Evolutionary conservation across 2,329 filamentous ascomycete genomes (phyloP), one percentile per base, ranked within the genome.

Genomic region (Colletotrichum trifolii): DNA sequence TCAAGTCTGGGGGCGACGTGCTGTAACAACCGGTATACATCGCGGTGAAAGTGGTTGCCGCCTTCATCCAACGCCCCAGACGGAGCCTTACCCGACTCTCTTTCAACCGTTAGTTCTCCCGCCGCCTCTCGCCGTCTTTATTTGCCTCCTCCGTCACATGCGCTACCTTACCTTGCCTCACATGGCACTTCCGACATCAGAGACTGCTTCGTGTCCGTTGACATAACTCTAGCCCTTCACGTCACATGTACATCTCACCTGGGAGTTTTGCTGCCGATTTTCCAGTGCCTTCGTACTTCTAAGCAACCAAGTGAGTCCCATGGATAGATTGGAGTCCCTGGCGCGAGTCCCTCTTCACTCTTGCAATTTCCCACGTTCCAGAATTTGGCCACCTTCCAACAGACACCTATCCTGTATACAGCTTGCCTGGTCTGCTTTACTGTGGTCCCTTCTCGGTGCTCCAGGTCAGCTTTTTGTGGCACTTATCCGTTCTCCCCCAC

Each of bases 321-420:
- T 15, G 17, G 33, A 15, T 60, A 47, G 42, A 49, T 35, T 52
- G 47, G 47, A 25, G 39, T 62, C 38, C 52, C 17, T 17, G 40
- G 52, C 42, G 36, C 42, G 35, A 60, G 38, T 35, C 43, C 38
- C 13, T 40, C 49, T 54, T 38, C 56, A 15, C 13, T 25, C 25
- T 52, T 33, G 36, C 59, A 48, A 62, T 52, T 62, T 47, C n/a
- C 40, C 38, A 40, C 33, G 47, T 12, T 46, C 47, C 58, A 38
- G 47, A 34, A 49, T 58, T 63, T 67, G 48, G 57, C 66, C 62
- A 67, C 62, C 54, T 36, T 54, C 39, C 39, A 45, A 33, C 46
- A 42, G 47, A 48, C 54, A 53, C 42, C 54, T 62, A 38, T 47
- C 48, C 25, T 25, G 25, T 25, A 25, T 5, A 25, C 56, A 54